Percentiles rank a stretch among this genome's conserved stretches.
Evolutionary conservation across 1,284 basidiomycete genomes (phyloP).

Genomic region (Schizophyllum commune): DNA sequence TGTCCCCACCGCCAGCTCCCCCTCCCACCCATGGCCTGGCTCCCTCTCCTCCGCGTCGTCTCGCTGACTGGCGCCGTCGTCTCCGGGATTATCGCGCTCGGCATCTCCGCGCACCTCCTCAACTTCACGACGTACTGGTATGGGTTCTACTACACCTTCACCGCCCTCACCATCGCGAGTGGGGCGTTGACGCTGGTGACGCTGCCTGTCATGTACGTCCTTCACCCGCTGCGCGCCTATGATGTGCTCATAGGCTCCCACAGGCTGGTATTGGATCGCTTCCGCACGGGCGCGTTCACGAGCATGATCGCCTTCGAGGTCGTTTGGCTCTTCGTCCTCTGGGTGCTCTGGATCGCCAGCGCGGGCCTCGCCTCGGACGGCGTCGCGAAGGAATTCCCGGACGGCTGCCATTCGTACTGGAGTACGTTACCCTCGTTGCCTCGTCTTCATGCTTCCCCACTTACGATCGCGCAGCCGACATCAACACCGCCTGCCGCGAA

Average conservation of each 20-base stretch:
- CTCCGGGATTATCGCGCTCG: neutral
- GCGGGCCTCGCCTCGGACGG: constrained; percentile 26
- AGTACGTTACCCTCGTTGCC: neutral
- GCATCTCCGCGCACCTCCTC: neutral
- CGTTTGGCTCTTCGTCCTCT: constrained; percentile 37
- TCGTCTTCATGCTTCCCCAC: no score
- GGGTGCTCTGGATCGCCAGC: constrained; percentile 49
- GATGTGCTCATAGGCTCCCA: constrained; percentile 5
- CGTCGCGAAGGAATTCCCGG: constrained; percentile 18
- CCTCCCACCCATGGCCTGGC: neutral
- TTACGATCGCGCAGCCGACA: constrained; percentile 1
- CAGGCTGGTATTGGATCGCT: constrained; percentile 33
- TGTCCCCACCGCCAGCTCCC: neutral
- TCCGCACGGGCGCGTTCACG: constrained; percentile 31
- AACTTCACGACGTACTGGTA: neutral
- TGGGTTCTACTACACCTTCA: constrained; percentile 8
- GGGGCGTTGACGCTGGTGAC: constrained; percentile 34
- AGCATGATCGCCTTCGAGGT: constrained; percentile 38
- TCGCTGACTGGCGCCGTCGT: neutral
- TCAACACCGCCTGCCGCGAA: constrained; percentile 33
- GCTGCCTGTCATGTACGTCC: constrained; percentile 37
- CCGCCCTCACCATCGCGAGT: constrained; percentile 38
- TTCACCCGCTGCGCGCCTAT: neutral
- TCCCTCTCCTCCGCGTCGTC: neutral
- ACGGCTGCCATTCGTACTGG: constrained; percentile 15